Percentiles rank a stretch among this genome's conserved stretches.
These are phyloP conservation scores for Pyrus communis DNA, from an alignment of 306 rosid species.

Conservation along the genomic window DNA sequence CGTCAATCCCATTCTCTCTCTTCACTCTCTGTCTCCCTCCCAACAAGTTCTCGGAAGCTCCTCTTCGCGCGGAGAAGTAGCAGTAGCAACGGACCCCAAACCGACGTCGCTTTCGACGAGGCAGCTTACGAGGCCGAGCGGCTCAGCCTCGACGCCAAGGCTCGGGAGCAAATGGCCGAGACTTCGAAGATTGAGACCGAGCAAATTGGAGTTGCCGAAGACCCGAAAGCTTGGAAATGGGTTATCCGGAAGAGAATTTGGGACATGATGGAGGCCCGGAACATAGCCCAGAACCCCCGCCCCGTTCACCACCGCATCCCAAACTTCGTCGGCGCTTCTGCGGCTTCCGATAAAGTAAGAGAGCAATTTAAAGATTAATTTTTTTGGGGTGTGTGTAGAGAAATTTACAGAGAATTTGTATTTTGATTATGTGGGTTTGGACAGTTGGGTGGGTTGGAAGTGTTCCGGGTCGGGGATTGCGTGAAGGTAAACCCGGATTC, in stretches of 20 bases:
- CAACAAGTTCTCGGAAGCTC: constrained; percentile 9
- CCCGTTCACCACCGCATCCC: constrained; percentile 96
- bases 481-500: constrained; percentile 97
- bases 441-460: constrained; percentile 64
- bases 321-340: constrained; percentile 70
- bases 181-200: constrained; percentile 24
- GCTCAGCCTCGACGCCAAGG: constrained; percentile 63
- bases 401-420: background rate
- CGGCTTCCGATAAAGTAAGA: constrained; percentile 62
- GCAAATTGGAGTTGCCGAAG: background rate
- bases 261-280: constrained; percentile 63
- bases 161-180: constrained; percentile 58
- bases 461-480: constrained; percentile 47
- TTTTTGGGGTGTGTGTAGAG: background rate
- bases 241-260: constrained; percentile 75
- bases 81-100: background rate
- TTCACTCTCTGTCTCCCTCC: constrained; percentile 12
- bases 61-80: constrained; percentile 19
- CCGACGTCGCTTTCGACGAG: constrained; percentile 40
- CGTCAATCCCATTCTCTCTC: constrained; percentile 1
- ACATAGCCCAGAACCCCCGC: constrained; percentile 62
- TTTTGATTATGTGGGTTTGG: constrained; percentile 14
- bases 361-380: background rate
- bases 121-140: constrained; percentile 74
- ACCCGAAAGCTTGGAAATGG: constrained; percentile 95